A percentile compares a stretch with the other conserved stretches of the same genome.
Evolutionary conservation across 78 protist genomes (phyloP).

Genomic region (slime mould (Dictyostelium discoideum)): dicty_2.7 NC_007089.4:4289001-4289500

Average conservation of each 20-base stretch:
- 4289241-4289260: background rate
- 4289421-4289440: background rate
- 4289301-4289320: conserved; percentile 18
- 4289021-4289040: background rate
- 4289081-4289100: conserved; percentile 15
- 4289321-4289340: conserved; percentile 52
- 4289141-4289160: background rate
- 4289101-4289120: conserved; percentile 42
- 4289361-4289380: conserved; percentile 35
- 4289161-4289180: background rate
- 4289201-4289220: background rate
- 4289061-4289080: background rate
- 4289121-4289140: conserved; percentile 39
- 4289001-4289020: conserved; percentile 29
- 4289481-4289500: conserved; percentile 46
- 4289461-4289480: conserved; percentile 49
- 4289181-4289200: background rate
- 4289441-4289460: conserved; percentile 47
- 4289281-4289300: conserved; percentile 32
- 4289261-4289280: background rate
- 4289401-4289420: background rate
- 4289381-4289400: conserved; percentile 46
- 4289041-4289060: conserved; percentile 33
- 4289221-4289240: background rate
- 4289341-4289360: conserved; percentile 10